These are phyloP conservation scores for Pichia eremophila DNA, from an alignment of 805 yeast species.

Conservation along the genomic window DNA sequence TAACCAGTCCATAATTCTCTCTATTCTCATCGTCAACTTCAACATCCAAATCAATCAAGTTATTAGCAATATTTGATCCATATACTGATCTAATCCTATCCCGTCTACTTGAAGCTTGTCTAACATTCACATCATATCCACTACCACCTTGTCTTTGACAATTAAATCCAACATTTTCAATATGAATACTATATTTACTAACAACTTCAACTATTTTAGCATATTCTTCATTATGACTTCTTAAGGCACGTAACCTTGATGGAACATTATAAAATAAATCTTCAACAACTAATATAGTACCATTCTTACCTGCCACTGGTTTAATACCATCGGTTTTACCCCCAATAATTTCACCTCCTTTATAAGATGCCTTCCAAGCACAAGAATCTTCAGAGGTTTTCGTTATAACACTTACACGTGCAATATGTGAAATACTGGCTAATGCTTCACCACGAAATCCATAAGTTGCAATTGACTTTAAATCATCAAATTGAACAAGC, in stretches of 20 bases:
- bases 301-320: conserved; percentile 79
- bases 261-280: conserved; percentile 87
- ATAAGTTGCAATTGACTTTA: conserved; percentile 61
- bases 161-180: conserved; percentile 58
- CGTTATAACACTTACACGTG: conserved; percentile 73
- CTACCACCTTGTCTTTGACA: conserved; percentile 61
- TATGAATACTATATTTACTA: conserved; percentile 75
- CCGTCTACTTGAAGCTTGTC: conserved; percentile 37
- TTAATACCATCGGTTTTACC: conserved; percentile 34
- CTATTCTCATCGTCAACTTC: conserved; percentile 19
- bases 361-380: conserved; percentile 65
- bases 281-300: conserved; percentile 79
- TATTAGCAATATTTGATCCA: conserved; percentile 61
- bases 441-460: conserved; percentile 97
- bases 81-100: conserved; percentile 70
- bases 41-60: conserved; percentile 42
- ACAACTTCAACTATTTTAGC: conserved; percentile 70
- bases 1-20: conserved; percentile 37
- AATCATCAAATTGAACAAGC: conserved; percentile 62
- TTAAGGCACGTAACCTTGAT: conserved; percentile 59
- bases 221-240: conserved; percentile 65
- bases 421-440: conserved; percentile 86
- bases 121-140: conserved; percentile 46
- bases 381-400: conserved; percentile 50
- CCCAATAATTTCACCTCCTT: conserved; percentile 47